Percentiles rank a stretch among this genome's conserved stretches.
Evolutionary conservation across 2,329 filamentous ascomycete genomes (phyloP).

Genomic region (Cyphellophora europaea): DNA sequence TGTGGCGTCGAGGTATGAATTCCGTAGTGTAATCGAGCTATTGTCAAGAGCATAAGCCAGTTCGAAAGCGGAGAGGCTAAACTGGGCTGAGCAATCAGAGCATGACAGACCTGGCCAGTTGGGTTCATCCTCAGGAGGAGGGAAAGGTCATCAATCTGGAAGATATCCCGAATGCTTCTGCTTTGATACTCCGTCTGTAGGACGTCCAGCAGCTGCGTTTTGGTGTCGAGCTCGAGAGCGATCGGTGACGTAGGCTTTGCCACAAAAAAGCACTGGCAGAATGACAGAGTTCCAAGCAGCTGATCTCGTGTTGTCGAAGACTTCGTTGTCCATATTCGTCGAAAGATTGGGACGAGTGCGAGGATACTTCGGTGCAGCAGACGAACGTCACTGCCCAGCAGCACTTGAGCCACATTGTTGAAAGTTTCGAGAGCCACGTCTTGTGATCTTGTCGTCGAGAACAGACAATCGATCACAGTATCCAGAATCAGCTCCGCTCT

Average conservation of each 20-base stretch:
- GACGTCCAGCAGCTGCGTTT: slow-evolving; percentile 18
- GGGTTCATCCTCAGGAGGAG: too few species aligned
- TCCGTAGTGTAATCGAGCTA: background rate
- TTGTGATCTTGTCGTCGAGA: slow-evolving; percentile 35
- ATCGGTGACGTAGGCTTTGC: slow-evolving; percentile 28
- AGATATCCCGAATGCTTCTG: slow-evolving; percentile 58
- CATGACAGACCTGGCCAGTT: background rate
- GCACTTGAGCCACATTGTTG: slow-evolving; percentile 58
- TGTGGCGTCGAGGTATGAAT: background rate
- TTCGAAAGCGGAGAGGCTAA: background rate
- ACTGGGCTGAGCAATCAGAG: background rate
- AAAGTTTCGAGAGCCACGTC: slow-evolving; percentile 66
- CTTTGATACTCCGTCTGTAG: slow-evolving; percentile 72
- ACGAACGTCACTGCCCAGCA: slow-evolving; percentile 58
- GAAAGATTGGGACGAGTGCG: slow-evolving; percentile 61
- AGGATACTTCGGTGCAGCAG: slow-evolving; percentile 52
- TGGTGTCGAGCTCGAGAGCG: slow-evolving; percentile 18
- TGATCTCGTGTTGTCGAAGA: slow-evolving; percentile 64
- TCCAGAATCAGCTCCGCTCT: slow-evolving; percentile 11
- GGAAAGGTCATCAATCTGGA: slow-evolving; percentile 67
- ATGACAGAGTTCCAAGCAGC: slow-evolving; percentile 63
- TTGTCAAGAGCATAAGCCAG: background rate
- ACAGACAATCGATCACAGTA: slow-evolving; percentile 8
- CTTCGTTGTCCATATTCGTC: slow-evolving; percentile 60
- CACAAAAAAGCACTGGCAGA: slow-evolving; percentile 52